These are phyloP conservation scores for Porcisia deanei DNA, from an alignment of 208 protist genomes.

Conservation along the genomic window DNA sequence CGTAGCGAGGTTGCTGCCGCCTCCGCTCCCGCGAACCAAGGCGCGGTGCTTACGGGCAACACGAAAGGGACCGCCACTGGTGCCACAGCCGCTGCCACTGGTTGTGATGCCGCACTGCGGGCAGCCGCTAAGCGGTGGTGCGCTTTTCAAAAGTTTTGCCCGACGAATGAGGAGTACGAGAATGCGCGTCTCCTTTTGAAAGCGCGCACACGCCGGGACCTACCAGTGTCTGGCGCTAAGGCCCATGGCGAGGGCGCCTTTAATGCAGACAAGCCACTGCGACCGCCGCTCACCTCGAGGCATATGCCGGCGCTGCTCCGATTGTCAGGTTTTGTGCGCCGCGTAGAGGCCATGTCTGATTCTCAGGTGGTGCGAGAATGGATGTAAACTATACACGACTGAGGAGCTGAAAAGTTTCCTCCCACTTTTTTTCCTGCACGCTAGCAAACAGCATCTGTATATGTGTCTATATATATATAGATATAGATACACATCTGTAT, in stretches of 20 bases:
- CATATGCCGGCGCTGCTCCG: slow-evolving; percentile 30
- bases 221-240: not conserved
- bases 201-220: not conserved
- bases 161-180: slow-evolving; percentile 52
- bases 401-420: not conserved
- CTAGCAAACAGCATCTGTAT: no score
- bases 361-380: slow-evolving; percentile 24
- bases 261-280: not conserved
- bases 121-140: slow-evolving; percentile 46
- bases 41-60: not conserved
- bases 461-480: no score
- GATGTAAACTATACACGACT: slow-evolving; percentile 17
- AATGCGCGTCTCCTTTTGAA: slow-evolving; percentile 33
- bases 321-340: slow-evolving; percentile 49
- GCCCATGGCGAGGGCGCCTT: not conserved
- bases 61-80: not conserved
- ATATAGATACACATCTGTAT: no score
- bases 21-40: not conserved
- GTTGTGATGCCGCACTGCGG: not conserved
- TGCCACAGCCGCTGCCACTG: not conserved
- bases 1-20: not conserved
- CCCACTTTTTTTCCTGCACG: not conserved
- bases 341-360: slow-evolving; percentile 54
- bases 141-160: slow-evolving; percentile 69
- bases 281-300: slow-evolving; percentile 12